A percentile compares a stretch with the other conserved stretches of the same genome.
phyloP scores from a whole-genome alignment of 2,329 filamentous ascomycete genomes.

The Nigrospora sphaerica region DNA sequence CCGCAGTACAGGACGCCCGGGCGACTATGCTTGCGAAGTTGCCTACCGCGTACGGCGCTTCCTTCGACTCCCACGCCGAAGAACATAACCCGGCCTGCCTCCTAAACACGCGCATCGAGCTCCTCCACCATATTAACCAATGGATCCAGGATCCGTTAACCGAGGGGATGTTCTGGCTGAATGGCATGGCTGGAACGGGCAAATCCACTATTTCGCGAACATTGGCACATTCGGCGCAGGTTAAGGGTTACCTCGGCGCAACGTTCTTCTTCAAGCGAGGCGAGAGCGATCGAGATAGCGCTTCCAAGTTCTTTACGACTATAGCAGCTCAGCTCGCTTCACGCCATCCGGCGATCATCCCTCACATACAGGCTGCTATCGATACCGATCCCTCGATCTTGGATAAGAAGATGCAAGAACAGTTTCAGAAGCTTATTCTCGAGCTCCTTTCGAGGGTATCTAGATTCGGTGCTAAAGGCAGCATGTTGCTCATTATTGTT shows the following conservation, averaged over 20 bases:
- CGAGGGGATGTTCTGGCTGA: constrained; percentile 17
- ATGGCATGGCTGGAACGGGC: constrained; percentile 30
- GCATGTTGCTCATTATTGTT: constrained; percentile 18
- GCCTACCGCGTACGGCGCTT: background rate
- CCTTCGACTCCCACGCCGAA: background rate
- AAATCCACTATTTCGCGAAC: constrained; percentile 32
- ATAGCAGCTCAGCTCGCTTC: constrained; percentile 24
- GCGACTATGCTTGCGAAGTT: too few species aligned
- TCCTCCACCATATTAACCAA: background rate
- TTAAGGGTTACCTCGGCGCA: constrained; percentile 7
- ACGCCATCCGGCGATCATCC: constrained; percentile 16
- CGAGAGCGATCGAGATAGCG: constrained; percentile 26
- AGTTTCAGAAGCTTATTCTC: constrained; percentile 32
- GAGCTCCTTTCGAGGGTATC: constrained; percentile 18
- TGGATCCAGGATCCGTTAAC: background rate
- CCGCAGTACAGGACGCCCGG: too few species aligned
- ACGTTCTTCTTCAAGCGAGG: constrained; percentile 38
- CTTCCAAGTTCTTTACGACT: constrained; percentile 29
- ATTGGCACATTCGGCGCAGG: constrained; percentile 11
- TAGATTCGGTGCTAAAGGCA: background rate
- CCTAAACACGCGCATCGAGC: background rate
- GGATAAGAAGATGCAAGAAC: constrained; percentile 20
- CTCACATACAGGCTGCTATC: constrained; percentile 19
- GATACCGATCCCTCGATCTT: constrained; percentile 20
- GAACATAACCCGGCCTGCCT: background rate